Base-by-base conservation (phyloP, 108 stramenopile species). In the Pseudonitzschia delicatissima region DNA sequence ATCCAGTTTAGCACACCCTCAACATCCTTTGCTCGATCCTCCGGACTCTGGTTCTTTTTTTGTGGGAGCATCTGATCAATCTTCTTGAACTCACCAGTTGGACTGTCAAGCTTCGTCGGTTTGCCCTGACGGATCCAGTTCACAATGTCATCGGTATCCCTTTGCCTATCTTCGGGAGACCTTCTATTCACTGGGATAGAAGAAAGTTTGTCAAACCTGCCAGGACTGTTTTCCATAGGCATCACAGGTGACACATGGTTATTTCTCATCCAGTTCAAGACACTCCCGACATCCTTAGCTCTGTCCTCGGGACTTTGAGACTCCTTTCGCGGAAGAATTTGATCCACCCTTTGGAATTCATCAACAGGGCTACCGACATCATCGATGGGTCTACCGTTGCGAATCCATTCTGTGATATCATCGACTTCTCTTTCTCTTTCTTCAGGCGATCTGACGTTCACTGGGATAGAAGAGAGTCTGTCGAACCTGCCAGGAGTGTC, bases 191-290 rank as follows among this genome's bases (percentile, higher is more conserved):
- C 26, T 4, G 62, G 70, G 17, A 60, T 29, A 42, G 62, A 60
- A 9, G 31, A 20, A 21, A 60, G 31, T 8, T 29, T 33, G 8
- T 37, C 47, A 49, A 69, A 69, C 0, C 1, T 29, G 0, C 13
- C 68, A 31, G 33, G 25, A 13, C n/a, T 44, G 42, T 44, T n/a
- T n/a, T 44, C 42, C 57, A 29, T 34, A 48, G 20, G 66, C 49
- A 13, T 65, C 8, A 27, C 62, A 62, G 49, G 40, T 49, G 63
- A 33, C 45, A 26, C 44, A 31, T 69, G 62, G 49, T 47, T 57
- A 18, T 67, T 58, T n/a, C 77, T 72, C 28, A 69, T 25, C 77
- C 77, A 78, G n/a, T 62, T 64, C 62, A 78, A 57, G 31, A 64
- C 57, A 40, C 59, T 45, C 17, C 68, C 55, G 3, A 74, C 21